Evolutionary conservation across 2,329 filamentous ascomycete species (phyloP), one percentile per base, ranked within the genome.

Genomic region (Orbilia javanica): DNA sequence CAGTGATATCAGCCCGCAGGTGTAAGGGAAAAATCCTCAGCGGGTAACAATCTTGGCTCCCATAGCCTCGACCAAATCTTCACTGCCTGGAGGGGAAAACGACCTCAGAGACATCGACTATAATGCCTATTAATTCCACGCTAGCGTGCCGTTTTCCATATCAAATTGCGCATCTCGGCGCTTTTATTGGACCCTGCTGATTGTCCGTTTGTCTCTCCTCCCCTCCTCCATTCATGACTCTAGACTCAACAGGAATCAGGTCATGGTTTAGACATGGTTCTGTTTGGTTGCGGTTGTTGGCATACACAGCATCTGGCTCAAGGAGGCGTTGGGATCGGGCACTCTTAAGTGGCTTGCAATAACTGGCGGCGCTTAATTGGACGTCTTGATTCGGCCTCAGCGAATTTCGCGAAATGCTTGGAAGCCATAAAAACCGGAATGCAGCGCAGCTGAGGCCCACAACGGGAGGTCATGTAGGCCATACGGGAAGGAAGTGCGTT

Each of bases 1-100:
- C 55, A 74, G 70, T 68, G 70, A 74, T 74, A 74, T 74, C 70
- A 74, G 60, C 63, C 63, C 52, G 52, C 70, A 57, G 48, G 52
- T 62, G 60, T 68, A 55, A 46, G 36, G 44, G 34, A 42, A 31
- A 44, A 50, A 39, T 60, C 48, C 60, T 63, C 70, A 67, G 53
- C 52, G 70, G 69, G 69, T 73, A 73, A 50, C 22, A 55, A 46
- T 22, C 69, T 73, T 73, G 69, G 69, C 69, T 27, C 20, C 20
- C 42, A 44, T 44, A 13, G 36, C 36, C n/a, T 46, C 42, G 25
- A 31, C 44, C 20, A 48, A 46, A 31, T 57, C 27, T 42, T 64
- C 20, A 44, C n/a, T 44, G 15, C 42, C 42, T 44, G 42, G 3
- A 4, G 42, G n/a, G 39, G 18, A 22, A 46, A 71, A 27, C 18